Evolutionary conservation across 257 asterid genomes (phyloP), one percentile per base, ranked within the genome.

Genomic region (Solanum piurae): DNA sequence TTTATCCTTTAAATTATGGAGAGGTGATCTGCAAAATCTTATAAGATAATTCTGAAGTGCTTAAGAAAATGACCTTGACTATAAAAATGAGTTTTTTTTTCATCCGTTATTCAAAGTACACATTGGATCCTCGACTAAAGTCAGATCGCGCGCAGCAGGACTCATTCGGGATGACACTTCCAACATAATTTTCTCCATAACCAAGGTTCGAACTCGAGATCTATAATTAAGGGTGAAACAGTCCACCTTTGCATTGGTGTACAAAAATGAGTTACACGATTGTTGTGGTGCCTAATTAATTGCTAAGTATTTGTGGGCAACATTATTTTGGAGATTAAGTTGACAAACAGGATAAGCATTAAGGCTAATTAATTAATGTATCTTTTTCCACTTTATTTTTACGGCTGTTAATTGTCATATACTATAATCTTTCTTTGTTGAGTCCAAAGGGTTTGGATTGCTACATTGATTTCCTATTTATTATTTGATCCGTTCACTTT

Each of bases 131-230:
- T 44, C 13, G 20, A 46, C 20, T 46, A 46, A 46, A 46, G 20
- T 46, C 5, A 13, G 18, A 46, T 46, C 20, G 1, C 20, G 3
- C 55, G 4, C 20, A 4, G 7, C 0, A 46, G 6, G 18, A 2
- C 7, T 46, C 1, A 46, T 46, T 46, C 14, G 20, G 7, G 1
- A 2, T 44, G 55, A 44, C 16, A 44, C 55, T 44, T 44, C 2
- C 20, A 46, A 46, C 0, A 46, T 4, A 46, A 12, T 12, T 12
- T 46, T 46, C 2, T 46, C 18, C 55, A 12, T 46, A 46, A 46
- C 3, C 2, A 46, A 12, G 2, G 0, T 46, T 46, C 1, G 1
- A 46, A 46, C 0, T 0, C 6, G 7, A 46, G 1, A 46, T 20
- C 20, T 46, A 46, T 46, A 3, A 12, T 46, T 46, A 46, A 46